Percentiles rank a stretch among this genome's conserved stretches.
Conservation (phyloP, 73 alveolate species). For the Durusdinium trenchii region DNA sequence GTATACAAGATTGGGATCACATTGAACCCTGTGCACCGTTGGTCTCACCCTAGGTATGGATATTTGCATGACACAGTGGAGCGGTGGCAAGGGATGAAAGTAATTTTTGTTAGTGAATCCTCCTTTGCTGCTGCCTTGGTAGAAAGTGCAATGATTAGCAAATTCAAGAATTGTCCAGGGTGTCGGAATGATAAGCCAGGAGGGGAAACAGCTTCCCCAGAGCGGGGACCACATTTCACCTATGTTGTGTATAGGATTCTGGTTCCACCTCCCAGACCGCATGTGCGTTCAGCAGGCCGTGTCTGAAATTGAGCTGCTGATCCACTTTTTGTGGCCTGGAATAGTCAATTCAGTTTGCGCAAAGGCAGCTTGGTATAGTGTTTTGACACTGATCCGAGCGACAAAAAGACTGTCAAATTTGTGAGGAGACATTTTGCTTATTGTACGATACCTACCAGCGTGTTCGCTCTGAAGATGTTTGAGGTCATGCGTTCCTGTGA, state of each 20-base stretch:
- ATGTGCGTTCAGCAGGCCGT: no score
- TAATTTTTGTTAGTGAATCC: not conserved
- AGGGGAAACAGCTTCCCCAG: not conserved
- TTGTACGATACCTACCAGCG: no score
- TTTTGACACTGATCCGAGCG: no score
- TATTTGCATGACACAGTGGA: not conserved
- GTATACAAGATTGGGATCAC: slow-evolving; percentile 6
- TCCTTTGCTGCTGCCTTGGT: slow-evolving; percentile 2
- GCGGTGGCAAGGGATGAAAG: slow-evolving; percentile 25
- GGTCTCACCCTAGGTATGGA: not conserved
- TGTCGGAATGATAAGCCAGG: not conserved
- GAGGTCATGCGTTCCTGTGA: no score
- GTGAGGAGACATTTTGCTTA: no score
- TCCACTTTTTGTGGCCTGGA: no score
- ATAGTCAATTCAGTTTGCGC: no score
- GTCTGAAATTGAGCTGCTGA: no score
- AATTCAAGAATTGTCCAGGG: not conserved
- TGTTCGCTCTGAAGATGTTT: no score
- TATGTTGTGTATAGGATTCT: not conserved
- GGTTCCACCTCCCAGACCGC: slow-evolving; percentile 23
- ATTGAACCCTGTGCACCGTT: not conserved
- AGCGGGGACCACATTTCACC: not conserved
- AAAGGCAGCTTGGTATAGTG: no score
- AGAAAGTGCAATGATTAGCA: not conserved
- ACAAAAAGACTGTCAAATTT: no score